phyloP scores from a whole-genome alignment of 371 early-diverging fungal genomes.

The Aphelidium insulamus region DNA sequence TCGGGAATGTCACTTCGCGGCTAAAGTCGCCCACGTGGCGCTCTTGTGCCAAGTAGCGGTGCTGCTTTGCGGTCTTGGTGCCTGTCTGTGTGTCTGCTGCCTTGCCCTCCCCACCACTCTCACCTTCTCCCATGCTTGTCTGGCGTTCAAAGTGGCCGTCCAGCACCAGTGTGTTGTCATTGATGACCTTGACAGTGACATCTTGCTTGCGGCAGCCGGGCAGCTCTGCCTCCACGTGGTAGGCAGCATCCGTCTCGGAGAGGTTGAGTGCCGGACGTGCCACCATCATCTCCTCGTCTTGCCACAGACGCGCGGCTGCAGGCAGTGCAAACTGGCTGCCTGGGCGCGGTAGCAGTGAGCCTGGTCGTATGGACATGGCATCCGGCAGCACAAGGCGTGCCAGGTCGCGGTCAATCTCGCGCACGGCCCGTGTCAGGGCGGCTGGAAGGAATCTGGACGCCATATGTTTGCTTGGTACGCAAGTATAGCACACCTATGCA shows the following conservation, averaged over 20 bases:
- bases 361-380: no score
- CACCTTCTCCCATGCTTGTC: slow-evolving; percentile 1
- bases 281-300: neutral
- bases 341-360: no score
- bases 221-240: slow-evolving; percentile 13
- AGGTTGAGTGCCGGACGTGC: slow-evolving; percentile 11
- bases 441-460: no score
- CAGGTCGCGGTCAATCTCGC: no score
- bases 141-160: slow-evolving; percentile 7
- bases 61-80: no score
- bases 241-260: slow-evolving; percentile 7
- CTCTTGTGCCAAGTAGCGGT: slow-evolving; percentile 15
- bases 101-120: neutral
- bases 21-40: slow-evolving; percentile 12
- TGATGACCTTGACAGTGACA: slow-evolving; percentile 12
- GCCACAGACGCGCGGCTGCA: no score
- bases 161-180: slow-evolving; percentile 9
- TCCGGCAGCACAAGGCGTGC: no score
- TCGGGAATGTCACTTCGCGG: slow-evolving; percentile 13
- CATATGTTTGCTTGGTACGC: no score
- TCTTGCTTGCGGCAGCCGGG: slow-evolving; percentile 15
- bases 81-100: slow-evolving; percentile 1
- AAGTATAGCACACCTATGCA: no score
- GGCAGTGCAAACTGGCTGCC: no score
- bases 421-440: no score